Base-by-base conservation (phyloP, 345 rosid species). In the Turritis glabra region DNA sequence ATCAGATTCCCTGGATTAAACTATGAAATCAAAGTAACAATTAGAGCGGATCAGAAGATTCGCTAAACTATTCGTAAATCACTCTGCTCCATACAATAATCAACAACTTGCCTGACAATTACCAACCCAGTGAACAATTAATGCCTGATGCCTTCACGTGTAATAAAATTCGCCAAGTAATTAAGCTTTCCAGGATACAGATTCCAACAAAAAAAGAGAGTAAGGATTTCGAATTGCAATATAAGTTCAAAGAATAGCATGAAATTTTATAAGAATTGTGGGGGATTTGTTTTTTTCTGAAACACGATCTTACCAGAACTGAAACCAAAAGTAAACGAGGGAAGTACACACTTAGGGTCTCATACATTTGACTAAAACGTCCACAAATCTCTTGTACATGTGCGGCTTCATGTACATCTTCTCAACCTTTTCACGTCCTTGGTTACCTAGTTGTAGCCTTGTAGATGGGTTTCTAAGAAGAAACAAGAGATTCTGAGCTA, bases 351-450 rank as follows among this genome's bases (percentile, higher is more conserved):
- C n/a, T 67, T 50, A 71, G 65, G 82, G 80, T 69, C 93, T 88
- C 96, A 94, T 86, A 83, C 98, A 91, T 80, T 69, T 88, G 76
- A 84, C 80, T 44, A 94, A 82, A 74, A 91, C 90, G 73, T 84
- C 85, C n/a, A 86, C 91, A 67, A 91, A 85, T 78, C 84, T 91
- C 83, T 81, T 88, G 88, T 88, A 94, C 96, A 87, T 90, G 62
- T 94, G 97, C 77, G 83, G 81, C 85, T 94, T 94, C 90, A 91
- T 75, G 80, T 86, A 87, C 92, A 83, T 73, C 68, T 64, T 83
- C 66, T 85, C 85, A 7, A 85, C 93, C 73, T 74, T 90, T 74
- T 84, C 84, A 47, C 91, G 87, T 76, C 96, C 98, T 71, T 85
- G 64, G 67, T 48, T 80, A 76, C 96, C 97, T 89, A 91, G 89